Evolutionary conservation across 345 rosid species (phyloP).

Genomic region (thale cress (Arabidopsis thaliana)): TAIR10.1 NC_003074.8:6824001-6824500

Average conservation of each 20-base stretch:
- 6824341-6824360: background rate
- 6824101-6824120: constrained; percentile 47
- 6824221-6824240: constrained; percentile 8
- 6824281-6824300: background rate
- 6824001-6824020: constrained; percentile 51
- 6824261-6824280: background rate
- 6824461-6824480: constrained; percentile 90
- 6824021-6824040: constrained; percentile 54
- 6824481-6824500: constrained; percentile 66
- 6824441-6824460: constrained; percentile 83
- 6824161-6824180: constrained; percentile 69
- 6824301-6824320: background rate
- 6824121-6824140: constrained; percentile 53
- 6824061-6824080: constrained; percentile 47
- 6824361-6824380: background rate
- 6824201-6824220: background rate
- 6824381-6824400: constrained; percentile 10
- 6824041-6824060: constrained; percentile 67
- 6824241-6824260: background rate
- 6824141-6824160: constrained; percentile 57
- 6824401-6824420: constrained; percentile 53
- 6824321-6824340: background rate
- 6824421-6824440: constrained; percentile 63
- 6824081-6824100: constrained; percentile 57
- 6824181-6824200: constrained; percentile 12